A percentile compares a stretch with the other conserved stretches of the same genome.
phyloP scores from a whole-genome alignment of 306 rosid genomes.

The Pueraria montana region DNA sequence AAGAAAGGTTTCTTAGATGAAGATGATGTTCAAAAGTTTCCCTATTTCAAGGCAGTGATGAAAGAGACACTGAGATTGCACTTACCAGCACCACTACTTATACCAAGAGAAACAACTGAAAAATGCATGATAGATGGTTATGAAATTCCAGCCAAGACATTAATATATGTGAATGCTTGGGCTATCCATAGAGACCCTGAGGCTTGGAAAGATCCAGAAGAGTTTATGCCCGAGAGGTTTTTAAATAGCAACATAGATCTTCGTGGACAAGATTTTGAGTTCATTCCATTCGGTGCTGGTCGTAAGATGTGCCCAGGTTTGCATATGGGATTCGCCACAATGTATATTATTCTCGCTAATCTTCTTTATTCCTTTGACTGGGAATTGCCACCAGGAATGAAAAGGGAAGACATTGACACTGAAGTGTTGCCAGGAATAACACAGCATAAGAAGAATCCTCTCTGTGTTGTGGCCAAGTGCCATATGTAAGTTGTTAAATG shows the following conservation, averaged over 20 bases:
- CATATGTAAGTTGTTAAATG: no score
- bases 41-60: conserved; percentile 13
- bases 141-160: conserved; percentile 21
- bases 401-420: neutral
- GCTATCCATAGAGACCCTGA: conserved; percentile 25
- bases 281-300: conserved; percentile 35
- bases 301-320: conserved; percentile 35
- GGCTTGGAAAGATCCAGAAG: conserved; percentile 38
- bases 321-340: neutral
- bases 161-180: conserved; percentile 39
- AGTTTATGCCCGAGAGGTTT: conserved; percentile 39
- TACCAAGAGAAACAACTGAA: conserved; percentile 29
- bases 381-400: neutral
- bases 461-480: neutral
- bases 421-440: neutral
- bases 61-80: conserved; percentile 44
- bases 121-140: neutral
- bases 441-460: conserved; percentile 4
- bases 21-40: conserved; percentile 2
- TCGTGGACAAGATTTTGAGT: conserved; percentile 26
- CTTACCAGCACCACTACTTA: neutral
- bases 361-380: conserved; percentile 35
- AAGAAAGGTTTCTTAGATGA: neutral
- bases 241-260: neutral
- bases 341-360: conserved; percentile 11